These are phyloP conservation scores for Porphyrellus sp. DNA, from an alignment of 1,284 basidiomycete species.

Conservation along the genomic window DNA sequence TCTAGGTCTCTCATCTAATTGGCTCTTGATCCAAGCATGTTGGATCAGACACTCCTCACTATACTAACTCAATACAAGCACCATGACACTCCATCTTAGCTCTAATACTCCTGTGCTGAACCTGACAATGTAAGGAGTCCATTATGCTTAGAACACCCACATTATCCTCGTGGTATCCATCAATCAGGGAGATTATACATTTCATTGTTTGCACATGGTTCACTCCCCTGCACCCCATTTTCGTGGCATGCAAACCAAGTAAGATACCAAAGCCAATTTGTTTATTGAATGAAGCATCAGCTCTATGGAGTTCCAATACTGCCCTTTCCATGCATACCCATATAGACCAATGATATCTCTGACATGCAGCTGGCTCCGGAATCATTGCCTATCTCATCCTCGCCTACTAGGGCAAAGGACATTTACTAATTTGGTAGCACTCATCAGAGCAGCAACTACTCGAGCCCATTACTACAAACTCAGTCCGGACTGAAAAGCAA, in stretches of 20 bases:
- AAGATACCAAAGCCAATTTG: not conserved
- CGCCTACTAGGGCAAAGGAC: not conserved
- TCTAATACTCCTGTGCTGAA: not conserved
- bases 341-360: not conserved
- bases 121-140: not conserved
- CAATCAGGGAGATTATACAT: not conserved
- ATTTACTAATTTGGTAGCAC: not conserved
- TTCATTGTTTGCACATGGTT: not conserved
- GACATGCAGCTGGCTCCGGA: not conserved
- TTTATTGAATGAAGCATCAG: not conserved
- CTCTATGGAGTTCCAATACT: not conserved
- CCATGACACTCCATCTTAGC: no score
- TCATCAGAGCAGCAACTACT: no score
- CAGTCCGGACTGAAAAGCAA: no score
- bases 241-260: not conserved
- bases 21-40: no score
- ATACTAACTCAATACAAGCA: no score
- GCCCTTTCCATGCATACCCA: not conserved
- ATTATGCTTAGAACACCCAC: no score
- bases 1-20: no score
- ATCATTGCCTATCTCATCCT: no score
- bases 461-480: no score
- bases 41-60: no score
- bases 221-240: not conserved
- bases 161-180: not conserved